Conservation (phyloP, 73 alveolate genomes). For the Paramecium tetraurelia region DNA sequence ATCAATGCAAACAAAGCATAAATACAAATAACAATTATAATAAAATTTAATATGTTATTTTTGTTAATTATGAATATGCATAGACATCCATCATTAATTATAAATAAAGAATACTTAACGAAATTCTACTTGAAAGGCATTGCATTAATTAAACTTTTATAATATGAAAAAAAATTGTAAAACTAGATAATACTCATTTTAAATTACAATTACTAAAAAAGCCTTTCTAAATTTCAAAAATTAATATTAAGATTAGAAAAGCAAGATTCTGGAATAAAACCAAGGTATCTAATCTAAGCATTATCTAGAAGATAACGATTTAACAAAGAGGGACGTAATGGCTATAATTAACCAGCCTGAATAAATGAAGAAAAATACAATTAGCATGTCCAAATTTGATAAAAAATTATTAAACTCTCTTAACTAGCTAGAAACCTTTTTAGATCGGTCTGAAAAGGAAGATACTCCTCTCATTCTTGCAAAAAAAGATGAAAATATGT, state of each 20-base stretch:
- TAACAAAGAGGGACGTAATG: neutral
- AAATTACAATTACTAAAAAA: neutral
- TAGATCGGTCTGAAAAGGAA: neutral
- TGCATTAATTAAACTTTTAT: neutral
- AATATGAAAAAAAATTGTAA: neutral
- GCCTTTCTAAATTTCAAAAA: neutral
- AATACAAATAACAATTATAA: no score
- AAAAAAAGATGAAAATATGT: neutral
- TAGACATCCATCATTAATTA: no score
- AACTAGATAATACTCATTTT: neutral
- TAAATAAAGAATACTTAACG: neutral
- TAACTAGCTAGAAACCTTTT: neutral
- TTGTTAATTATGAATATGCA: no score
- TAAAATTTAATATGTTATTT: no score
- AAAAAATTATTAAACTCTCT: neutral
- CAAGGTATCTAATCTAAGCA: neutral
- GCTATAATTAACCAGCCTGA: neutral
- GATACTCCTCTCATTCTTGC: neutral
- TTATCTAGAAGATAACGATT: neutral
- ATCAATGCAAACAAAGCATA: no score
- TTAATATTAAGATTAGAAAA: neutral
- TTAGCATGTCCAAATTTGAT: neutral
- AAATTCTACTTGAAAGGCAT: neutral
- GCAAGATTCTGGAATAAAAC: neutral
- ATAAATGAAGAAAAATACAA: neutral